phyloP scores from a whole-genome alignment of 2,329 filamentous ascomycete genomes.

The Cryphonectria radicalis region DNA sequence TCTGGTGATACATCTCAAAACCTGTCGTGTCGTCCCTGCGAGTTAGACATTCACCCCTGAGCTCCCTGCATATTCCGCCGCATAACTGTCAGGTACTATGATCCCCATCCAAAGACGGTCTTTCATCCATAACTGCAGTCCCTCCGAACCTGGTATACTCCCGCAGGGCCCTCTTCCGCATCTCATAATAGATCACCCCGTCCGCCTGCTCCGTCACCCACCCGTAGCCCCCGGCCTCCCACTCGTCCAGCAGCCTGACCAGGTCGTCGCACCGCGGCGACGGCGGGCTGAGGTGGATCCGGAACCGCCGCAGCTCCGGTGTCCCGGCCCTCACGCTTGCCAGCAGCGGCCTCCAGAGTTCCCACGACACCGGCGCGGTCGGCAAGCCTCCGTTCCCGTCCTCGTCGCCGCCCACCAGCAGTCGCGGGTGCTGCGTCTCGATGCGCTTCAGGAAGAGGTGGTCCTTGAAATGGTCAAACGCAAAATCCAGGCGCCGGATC shows the following conservation, averaged over 20 bases:
- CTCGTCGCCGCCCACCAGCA: not conserved
- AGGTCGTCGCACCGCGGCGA: slow-evolving; percentile 13
- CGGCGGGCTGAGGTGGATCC: slow-evolving; percentile 16
- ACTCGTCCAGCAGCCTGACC: slow-evolving; percentile 16
- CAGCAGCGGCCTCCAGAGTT: slow-evolving; percentile 27
- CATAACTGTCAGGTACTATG: not conserved
- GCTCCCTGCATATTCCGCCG: too few relatives aligned
- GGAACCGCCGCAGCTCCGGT: slow-evolving; percentile 21
- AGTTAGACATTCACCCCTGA: not conserved
- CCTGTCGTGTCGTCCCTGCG: not conserved
- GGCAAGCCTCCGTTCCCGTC: not conserved
- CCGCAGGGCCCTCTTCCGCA: not conserved
- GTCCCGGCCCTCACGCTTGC: slow-evolving; percentile 19
- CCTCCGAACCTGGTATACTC: not conserved
- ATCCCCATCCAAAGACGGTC: not conserved
- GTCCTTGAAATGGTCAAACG: slow-evolving; percentile 33
- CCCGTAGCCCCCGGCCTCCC: slow-evolving; percentile 20
- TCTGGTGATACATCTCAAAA: too few relatives aligned
- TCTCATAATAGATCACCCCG: slow-evolving; percentile 21
- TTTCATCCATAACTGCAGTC: not conserved
- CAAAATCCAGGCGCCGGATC: slow-evolving; percentile 33
- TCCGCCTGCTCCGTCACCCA: slow-evolving; percentile 18
- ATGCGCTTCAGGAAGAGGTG: slow-evolving; percentile 33
- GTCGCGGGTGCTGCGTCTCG: slow-evolving; percentile 22
- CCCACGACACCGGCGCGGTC: slow-evolving; percentile 24